phyloP scores from a whole-genome alignment of 2,329 filamentous ascomycete species.

The Aspergillus felis region DNA sequence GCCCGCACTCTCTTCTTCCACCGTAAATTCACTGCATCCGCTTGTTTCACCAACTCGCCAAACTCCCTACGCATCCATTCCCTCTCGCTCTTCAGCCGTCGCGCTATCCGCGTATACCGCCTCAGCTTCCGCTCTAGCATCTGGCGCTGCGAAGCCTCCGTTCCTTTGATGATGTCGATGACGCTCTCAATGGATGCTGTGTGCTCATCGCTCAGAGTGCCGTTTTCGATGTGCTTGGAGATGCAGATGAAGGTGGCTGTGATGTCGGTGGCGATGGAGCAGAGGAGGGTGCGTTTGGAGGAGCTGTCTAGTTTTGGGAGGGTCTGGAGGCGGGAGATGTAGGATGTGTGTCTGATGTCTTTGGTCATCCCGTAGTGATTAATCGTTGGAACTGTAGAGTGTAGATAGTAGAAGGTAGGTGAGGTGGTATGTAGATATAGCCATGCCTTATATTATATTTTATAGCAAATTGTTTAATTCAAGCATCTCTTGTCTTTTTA shows the following conservation, averaged over 20 bases:
- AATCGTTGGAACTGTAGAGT: not conserved
- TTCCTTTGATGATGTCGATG: constrained; percentile 21
- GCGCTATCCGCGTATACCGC: constrained; percentile 14
- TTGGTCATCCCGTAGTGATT: constrained; percentile 1
- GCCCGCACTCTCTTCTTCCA: constrained; percentile 12
- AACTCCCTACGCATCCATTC: constrained; percentile 20
- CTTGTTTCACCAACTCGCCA: constrained; percentile 11
- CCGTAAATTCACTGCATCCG: constrained; percentile 11
- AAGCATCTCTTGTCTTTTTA: not conserved
- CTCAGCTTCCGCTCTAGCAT: constrained; percentile 17
- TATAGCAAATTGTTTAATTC: not conserved
- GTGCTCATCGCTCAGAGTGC: constrained; percentile 19
- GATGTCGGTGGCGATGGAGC: constrained; percentile 29
- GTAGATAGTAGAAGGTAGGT: not conserved
- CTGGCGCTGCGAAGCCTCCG: constrained; percentile 12
- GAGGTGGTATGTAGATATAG: too few species aligned
- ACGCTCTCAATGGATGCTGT: constrained; percentile 24
- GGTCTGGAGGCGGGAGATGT: constrained; percentile 15
- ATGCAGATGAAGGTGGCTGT: constrained; percentile 26
- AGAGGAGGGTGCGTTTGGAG: constrained; percentile 22
- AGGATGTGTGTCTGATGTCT: not conserved
- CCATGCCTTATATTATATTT: too few species aligned
- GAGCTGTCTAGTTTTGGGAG: constrained; percentile 20
- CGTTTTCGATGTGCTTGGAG: constrained; percentile 21
- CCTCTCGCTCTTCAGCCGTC: constrained; percentile 16